phyloP scores from a whole-genome alignment of 768 basidiomycete species.

The Amyloporia xantha region DNA sequence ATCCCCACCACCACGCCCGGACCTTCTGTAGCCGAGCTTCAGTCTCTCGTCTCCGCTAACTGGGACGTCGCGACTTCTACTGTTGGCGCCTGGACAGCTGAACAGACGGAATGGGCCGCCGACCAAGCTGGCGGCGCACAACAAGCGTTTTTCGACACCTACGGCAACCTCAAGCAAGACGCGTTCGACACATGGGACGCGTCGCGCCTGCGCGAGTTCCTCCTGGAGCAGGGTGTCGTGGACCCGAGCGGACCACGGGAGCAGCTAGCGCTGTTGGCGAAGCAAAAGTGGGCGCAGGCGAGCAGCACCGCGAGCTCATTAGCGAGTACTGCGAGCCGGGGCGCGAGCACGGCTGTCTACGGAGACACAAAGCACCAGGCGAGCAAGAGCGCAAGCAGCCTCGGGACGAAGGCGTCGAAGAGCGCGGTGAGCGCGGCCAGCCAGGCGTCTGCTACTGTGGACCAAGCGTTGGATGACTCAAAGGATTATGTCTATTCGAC shows the following conservation, averaged over 20 bases:
- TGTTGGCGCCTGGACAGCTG: constrained; percentile 34
- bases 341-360: constrained; percentile 29
- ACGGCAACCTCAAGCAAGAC: constrained; percentile 44
- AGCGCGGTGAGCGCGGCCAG: constrained; percentile 36
- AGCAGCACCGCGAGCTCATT: constrained; percentile 27
- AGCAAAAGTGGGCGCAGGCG: constrained; percentile 59
- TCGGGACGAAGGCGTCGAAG: constrained; percentile 23
- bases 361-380: constrained; percentile 38
- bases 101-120: constrained; percentile 53
- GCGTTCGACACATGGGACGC: constrained; percentile 84
- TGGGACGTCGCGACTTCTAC: constrained; percentile 4
- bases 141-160: constrained; percentile 58
- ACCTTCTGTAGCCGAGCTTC: constrained; percentile 23
- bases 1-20: constrained; percentile 31
- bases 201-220: constrained; percentile 68
- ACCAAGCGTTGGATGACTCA: constrained; percentile 52
- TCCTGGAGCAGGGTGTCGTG: constrained; percentile 84
- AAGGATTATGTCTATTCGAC: constrained; percentile 87
- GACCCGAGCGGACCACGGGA: constrained; percentile 75
- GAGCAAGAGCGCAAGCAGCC: constrained; percentile 28
- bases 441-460: constrained; percentile 47
- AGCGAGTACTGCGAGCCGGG: constrained; percentile 21
- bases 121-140: constrained; percentile 60
- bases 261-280: constrained; percentile 72
- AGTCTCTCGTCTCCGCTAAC: constrained; percentile 14